phyloP scores from a whole-genome alignment of 1,139 yeast species.

The Lizanozyma gosingica region DNA sequence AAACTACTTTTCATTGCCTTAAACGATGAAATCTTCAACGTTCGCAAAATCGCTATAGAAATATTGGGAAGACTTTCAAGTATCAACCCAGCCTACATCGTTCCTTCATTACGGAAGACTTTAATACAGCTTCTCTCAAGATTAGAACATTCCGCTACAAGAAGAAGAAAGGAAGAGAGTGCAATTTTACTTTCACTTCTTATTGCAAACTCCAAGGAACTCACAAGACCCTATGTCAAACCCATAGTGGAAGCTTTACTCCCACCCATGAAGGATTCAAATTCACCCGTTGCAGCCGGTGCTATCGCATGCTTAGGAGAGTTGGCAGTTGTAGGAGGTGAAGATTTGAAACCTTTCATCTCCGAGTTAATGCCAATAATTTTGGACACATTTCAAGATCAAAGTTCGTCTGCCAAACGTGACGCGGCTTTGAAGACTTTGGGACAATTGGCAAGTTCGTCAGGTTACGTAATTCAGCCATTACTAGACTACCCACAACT shows the following conservation, averaged over 20 bases:
- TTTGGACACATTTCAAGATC: conserved; percentile 84
- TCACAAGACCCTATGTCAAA: conserved; percentile 81
- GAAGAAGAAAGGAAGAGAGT: conserved; percentile 77
- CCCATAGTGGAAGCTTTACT: conserved; percentile 80
- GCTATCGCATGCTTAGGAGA: conserved; percentile 89
- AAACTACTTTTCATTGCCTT: conserved; percentile 77
- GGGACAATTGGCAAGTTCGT: conserved; percentile 82
- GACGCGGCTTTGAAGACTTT: conserved; percentile 84
- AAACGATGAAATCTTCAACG: conserved; percentile 82
- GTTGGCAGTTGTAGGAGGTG: conserved; percentile 81
- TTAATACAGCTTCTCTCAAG: conserved; percentile 79
- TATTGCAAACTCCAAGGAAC: conserved; percentile 68
- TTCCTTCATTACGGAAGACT: conserved; percentile 83
- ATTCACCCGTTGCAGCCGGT: conserved; percentile 75
- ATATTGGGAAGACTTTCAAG: conserved; percentile 77
- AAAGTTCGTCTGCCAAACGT: conserved; percentile 74
- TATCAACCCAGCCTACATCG: conserved; percentile 91
- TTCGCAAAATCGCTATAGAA: conserved; percentile 70
- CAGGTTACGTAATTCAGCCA: conserved; percentile 95
- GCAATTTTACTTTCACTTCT: conserved; percentile 67
- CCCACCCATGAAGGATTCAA: conserved; percentile 67
- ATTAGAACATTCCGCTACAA: conserved; percentile 67
- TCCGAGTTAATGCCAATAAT: conserved; percentile 79
- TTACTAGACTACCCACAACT: conserved; percentile 84
- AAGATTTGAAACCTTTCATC: conserved; percentile 66